Conservation (phyloP, 441 rosid genomes). For the Erodium moschatum region DNA sequence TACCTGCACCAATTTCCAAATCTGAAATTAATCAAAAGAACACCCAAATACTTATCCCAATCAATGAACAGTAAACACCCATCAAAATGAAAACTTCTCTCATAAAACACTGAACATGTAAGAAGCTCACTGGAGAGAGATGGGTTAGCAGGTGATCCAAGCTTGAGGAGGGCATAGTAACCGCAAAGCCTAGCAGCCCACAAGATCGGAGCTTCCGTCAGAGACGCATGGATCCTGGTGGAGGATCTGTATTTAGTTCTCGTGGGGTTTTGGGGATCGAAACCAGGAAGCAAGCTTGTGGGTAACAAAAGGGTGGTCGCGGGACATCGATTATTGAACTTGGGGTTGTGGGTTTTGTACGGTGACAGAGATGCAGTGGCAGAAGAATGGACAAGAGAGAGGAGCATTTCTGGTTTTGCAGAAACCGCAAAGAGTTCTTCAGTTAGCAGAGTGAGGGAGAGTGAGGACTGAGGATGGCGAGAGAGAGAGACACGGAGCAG, state of each 20-base stretch:
- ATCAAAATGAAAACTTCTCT: background rate
- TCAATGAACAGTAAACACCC: background rate
- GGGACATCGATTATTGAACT: background rate
- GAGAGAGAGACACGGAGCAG: background rate
- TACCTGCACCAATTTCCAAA: background rate
- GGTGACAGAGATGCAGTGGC: background rate
- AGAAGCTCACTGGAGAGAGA: background rate
- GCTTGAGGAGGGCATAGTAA: slow-evolving; percentile 8
- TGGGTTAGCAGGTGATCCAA: slow-evolving; percentile 4
- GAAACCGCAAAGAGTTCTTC: background rate
- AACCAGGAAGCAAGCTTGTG: background rate
- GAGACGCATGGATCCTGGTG: background rate
- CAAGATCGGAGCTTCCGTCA: slow-evolving; percentile 6
- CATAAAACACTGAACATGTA: background rate
- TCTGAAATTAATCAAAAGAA: background rate
- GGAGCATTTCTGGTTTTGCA: background rate
- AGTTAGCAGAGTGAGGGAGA: no score
- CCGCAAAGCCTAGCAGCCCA: slow-evolving; percentile 13
- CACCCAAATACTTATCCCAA: background rate
- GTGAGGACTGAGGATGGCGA: background rate
- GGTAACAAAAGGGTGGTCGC: background rate
- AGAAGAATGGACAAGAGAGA: background rate
- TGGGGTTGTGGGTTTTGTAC: background rate
- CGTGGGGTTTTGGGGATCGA: background rate
- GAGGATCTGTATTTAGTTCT: background rate